These are phyloP conservation scores for Tylopilus cervinicoccineus DNA, from an alignment of 768 basidiomycete genomes.

Conservation along the genomic window DNA sequence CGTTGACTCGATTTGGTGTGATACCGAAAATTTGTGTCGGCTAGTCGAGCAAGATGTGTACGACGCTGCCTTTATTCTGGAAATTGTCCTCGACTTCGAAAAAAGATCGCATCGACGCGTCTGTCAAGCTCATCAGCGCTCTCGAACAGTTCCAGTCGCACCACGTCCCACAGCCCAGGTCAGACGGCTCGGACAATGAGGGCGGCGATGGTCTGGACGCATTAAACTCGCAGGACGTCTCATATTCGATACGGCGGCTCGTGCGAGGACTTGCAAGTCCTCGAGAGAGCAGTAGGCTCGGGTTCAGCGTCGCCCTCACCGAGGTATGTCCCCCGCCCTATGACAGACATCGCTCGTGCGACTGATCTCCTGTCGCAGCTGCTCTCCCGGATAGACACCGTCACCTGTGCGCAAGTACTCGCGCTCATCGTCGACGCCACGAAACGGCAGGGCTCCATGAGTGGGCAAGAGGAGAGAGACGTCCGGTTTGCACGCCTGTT, in stretches of 20 bases:
- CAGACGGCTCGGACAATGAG: constrained; percentile 38
- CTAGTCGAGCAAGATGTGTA: constrained; percentile 53
- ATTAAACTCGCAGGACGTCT: constrained; percentile 85
- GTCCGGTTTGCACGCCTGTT: constrained; percentile 89
- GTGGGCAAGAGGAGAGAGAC: constrained; percentile 91
- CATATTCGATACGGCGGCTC: constrained; percentile 86
- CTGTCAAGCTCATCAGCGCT: constrained; percentile 74
- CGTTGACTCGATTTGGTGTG: constrained; percentile 9
- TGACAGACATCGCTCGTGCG: neutral
- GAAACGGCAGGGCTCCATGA: constrained; percentile 70
- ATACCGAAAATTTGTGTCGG: constrained; percentile 10
- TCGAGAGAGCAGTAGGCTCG: constrained; percentile 88
- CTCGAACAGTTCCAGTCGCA: constrained; percentile 83
- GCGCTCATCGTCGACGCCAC: constrained; percentile 71
- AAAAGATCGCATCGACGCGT: constrained; percentile 79
- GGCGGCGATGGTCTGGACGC: constrained; percentile 55
- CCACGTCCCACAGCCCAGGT: constrained; percentile 47
- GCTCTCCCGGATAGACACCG: constrained; percentile 69
- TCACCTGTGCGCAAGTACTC: constrained; percentile 74
- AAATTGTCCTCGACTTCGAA: constrained; percentile 79
- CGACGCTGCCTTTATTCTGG: constrained; percentile 93
- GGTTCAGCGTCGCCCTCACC: constrained; percentile 93
- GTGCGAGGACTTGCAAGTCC: constrained; percentile 88
- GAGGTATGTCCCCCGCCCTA: constrained; percentile 55
- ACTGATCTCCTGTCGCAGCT: constrained; percentile 46